Base-by-base conservation (phyloP, 352 stramenopile genomes). In the Achlya hypogyna region DNA sequence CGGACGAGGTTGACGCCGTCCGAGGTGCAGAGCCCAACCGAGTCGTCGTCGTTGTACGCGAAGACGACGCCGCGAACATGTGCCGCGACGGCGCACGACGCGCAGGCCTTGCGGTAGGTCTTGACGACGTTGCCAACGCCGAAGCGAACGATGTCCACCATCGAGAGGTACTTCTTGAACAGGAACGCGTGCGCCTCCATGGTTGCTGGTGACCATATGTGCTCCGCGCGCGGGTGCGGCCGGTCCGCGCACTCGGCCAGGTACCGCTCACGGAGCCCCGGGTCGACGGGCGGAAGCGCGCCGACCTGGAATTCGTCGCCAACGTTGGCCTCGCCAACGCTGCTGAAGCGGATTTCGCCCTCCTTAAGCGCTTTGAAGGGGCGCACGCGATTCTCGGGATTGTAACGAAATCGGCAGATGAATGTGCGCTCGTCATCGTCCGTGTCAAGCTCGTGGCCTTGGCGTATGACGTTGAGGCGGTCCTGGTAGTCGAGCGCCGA, bases 401-500 rank as follows among this genome's bases (percentile, higher is more conserved):
- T 89, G 59, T 91, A 93, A 71, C 90, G 91, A 68, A 81, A 93
- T 23, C 85, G 83, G 54, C 85, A 93, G 3, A 91, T 79, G 25
- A 81, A 93, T 53, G 75, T 88, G 25, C 70, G 83, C 60, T 78
- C 72, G 29, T 74, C 70, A 1, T 74, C 74, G 65, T 86, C 86
- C 31, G 49, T 27, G 51, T 91, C 82, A 22, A 79, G 77, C 64
- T 81, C 89, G 28, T 67, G 60, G 14, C 83, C 83, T 20, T 82
- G 79, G 42, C 80, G 79, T 65, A 93, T 84, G 29, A 91, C 82
- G 29, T 74, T 58, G 65, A 87, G 74, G 12, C 91, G 79, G n/a
- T 88, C 82, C 1, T 78, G 71, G 65, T 88, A 91, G 66, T 91
- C 85, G 9, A 88, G 76, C 2, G 73, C 81, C 2, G 78, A 81